A percentile compares a stretch with the other conserved stretches of the same genome.
These are phyloP conservation scores for Kodamaea lidongshanica DNA, from an alignment of 805 yeast genomes.

Conservation along the genomic window DNA sequence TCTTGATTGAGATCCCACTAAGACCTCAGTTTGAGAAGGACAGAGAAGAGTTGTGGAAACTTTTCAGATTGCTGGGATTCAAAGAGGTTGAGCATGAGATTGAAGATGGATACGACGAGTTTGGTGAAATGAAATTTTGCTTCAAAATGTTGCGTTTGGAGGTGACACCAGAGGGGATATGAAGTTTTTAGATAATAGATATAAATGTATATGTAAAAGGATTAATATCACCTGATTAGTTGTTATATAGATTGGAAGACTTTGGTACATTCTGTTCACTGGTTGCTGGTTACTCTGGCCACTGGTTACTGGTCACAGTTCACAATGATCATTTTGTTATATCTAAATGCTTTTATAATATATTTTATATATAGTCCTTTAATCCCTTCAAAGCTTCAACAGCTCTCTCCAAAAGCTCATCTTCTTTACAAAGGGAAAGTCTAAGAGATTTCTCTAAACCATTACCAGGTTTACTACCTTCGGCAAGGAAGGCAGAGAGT, in stretches of 20 bases:
- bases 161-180: background rate
- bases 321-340: no score
- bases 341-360: no score
- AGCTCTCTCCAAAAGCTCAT: constrained; percentile 72
- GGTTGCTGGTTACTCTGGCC: no score
- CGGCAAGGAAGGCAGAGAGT: constrained; percentile 87
- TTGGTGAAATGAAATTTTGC: constrained; percentile 63
- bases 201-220: no score
- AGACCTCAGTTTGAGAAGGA: constrained; percentile 62
- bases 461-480: constrained; percentile 52
- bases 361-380: constrained; percentile 52
- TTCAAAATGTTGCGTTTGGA: constrained; percentile 32
- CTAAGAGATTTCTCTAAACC: constrained; percentile 81
- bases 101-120: constrained; percentile 77
- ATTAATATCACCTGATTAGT: no score
- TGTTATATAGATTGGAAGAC: no score
- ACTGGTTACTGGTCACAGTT: no score
- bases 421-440: constrained; percentile 95
- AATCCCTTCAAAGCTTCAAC: constrained; percentile 66
- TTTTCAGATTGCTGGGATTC: constrained; percentile 37
- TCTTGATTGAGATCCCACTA: constrained; percentile 72
- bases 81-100: constrained; percentile 29
- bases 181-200: background rate
- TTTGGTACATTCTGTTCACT: no score
- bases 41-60: constrained; percentile 52